Percentiles rank a stretch among this genome's conserved stretches.
phyloP scores from a whole-genome alignment of 306 rosid genomes.

The Coriaria nepalensis region DNA sequence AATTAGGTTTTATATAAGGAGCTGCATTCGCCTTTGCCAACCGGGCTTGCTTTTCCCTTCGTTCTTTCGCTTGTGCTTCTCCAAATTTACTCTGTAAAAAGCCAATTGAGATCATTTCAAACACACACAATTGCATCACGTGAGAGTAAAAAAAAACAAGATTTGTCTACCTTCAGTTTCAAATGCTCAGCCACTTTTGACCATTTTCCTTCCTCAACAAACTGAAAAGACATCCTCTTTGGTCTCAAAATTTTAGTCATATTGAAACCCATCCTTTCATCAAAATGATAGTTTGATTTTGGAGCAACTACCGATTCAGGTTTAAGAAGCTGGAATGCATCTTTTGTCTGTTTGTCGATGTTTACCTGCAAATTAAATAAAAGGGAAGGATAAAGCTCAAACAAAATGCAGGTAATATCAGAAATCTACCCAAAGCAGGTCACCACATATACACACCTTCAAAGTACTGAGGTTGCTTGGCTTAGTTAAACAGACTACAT shows the following conservation, averaged over 20 bases:
- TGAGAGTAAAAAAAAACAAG: not conserved
- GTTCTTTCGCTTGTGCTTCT: conserved; percentile 98
- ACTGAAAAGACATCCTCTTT: conserved; percentile 65
- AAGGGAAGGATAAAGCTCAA: no score
- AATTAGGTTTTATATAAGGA: conserved; percentile 86
- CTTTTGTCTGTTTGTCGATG: conserved; percentile 89
- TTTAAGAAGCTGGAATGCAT: conserved; percentile 70
- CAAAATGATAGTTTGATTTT: conserved; percentile 69
- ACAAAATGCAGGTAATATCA: no score
- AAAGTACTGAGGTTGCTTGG: conserved; percentile 84
- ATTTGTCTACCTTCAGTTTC: conserved; percentile 80
- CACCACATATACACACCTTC: conserved; percentile 42
- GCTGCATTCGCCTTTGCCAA: conserved; percentile 94
- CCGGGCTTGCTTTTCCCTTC: conserved; percentile 81
- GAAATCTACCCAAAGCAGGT: no score
- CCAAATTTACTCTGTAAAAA: conserved; percentile 73
- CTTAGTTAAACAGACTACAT: conserved; percentile 58
- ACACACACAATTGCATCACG: no score
- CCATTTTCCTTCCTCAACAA: conserved; percentile 98
- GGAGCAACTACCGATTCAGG: conserved; percentile 89
- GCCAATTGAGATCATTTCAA: conserved; percentile 10
- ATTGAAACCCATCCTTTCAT: conserved; percentile 65
- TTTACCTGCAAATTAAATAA: conserved; percentile 54
- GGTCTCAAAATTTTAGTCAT: conserved; percentile 77
- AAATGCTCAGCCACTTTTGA: conserved; percentile 77